Percentiles rank a stretch among this genome's conserved stretches.
phyloP scores from a whole-genome alignment of 1,284 basidiomycete species.

The Trametes pubescens region DNA sequence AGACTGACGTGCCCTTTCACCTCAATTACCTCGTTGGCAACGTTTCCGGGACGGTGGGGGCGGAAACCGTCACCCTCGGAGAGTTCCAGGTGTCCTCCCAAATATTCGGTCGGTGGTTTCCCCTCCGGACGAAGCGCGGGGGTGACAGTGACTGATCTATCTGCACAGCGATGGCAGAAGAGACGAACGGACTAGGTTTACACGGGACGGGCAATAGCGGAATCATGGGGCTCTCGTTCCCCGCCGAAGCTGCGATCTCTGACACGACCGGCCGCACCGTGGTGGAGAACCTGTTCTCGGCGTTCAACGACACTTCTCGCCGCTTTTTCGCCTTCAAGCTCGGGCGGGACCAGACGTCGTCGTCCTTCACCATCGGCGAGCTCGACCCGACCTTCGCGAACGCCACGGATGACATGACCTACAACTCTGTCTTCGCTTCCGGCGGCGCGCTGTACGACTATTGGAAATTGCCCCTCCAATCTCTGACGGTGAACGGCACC shows the following conservation, averaged over 20 bases:
- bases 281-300: conserved; percentile 57
- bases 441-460: conserved; percentile 54
- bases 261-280: conserved; percentile 53
- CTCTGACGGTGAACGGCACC: conserved; percentile 53
- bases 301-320: conserved; percentile 47
- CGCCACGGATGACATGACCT: conserved; percentile 46
- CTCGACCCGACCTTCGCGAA: conserved; percentile 53
- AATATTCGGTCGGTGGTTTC: conserved; percentile 47
- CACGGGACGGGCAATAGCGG: conserved; percentile 60
- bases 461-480: conserved; percentile 63
- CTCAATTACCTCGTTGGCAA: conserved; percentile 57
- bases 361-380: conserved; percentile 61
- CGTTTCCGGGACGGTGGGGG: conserved; percentile 53
- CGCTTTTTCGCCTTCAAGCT: conserved; percentile 63
- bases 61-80: conserved; percentile 55
- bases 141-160: conserved; percentile 10
- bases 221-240: conserved; percentile 63
- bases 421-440: conserved; percentile 53
- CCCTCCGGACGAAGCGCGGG: conserved; percentile 5
- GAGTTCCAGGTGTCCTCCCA: conserved; percentile 50
- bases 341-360: conserved; percentile 48
- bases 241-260: conserved; percentile 56
- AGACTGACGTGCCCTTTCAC: conserved; percentile 47
- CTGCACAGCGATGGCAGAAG: conserved; percentile 54
- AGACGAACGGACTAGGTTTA: conserved; percentile 54